Evolutionary conservation across 2,329 filamentous ascomycete genomes (phyloP), one percentile per base, ranked within the genome.

Genomic region (Calonectria naviculata): DNA sequence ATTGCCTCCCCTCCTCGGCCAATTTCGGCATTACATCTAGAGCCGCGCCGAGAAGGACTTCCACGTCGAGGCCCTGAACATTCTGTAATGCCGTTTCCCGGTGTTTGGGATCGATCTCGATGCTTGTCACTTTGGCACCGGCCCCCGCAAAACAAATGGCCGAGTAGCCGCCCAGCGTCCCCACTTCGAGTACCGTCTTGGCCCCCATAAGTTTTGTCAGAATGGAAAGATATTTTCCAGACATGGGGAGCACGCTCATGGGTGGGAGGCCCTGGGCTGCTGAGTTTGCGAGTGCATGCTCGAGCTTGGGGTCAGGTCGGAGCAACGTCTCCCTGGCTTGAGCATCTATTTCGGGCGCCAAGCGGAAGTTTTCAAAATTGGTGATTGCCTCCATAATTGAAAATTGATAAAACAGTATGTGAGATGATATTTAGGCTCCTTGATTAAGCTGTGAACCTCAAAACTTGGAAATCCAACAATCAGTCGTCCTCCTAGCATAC

Each of bases 81-180:
- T 89, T 90, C 34, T 85, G 79, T 1, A 83, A 77, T 0, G 88
- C 87, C 1, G 89, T 84, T 1, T 84, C 79, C 0, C 84, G 84
- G 65, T 87, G 83, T 28, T 86, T 81, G 0, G 82, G 74, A 68
- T 88, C 77, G 41, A 87, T 82, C 74, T 91, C 89, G 60, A 91
- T 83, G 56, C 83, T 89, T 0, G 86, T 89, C 19, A 90, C 84
- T 66, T 73, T 71, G 26, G 71, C 71, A 0, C 71, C 26, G 36
- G 58, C 46, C 65, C 21, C 61, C 28, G 87, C 88, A 60, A 91
- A 82, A 83, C 86, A 90, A 65, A 90, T 87, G 17, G 86, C 84
- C 1, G 84, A 85, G 78, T 89, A 90, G 9, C 85, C 89, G 15
- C 88, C 88, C 29, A 91, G 78, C 0, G 87, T 90, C 28, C 89